phyloP scores from a whole-genome alignment of 169 alveolate genomes.

The Plasmodium knowlesi region DNA sequence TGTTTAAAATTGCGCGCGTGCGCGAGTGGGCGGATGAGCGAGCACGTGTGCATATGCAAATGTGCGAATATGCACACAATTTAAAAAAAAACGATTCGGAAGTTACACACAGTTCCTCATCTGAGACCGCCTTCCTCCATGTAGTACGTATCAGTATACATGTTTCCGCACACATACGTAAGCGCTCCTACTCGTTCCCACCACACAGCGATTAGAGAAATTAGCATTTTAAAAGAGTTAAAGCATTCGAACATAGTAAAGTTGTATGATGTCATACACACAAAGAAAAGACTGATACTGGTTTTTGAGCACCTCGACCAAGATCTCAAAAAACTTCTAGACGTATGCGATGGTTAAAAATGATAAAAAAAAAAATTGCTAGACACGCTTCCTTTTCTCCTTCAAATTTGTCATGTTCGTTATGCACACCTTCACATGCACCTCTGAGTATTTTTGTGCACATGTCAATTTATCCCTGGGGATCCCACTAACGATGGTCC shows the following conservation, averaged over 20 bases:
- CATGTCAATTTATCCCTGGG: not conserved
- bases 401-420: not conserved
- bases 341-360: slow-evolving; percentile 89
- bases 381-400: not conserved
- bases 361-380: not conserved
- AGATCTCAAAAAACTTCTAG: slow-evolving; percentile 97
- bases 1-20: not conserved
- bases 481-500: not conserved
- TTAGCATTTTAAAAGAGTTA: slow-evolving; percentile 96
- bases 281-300: slow-evolving; percentile 96
- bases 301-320: slow-evolving; percentile 99
- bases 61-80: not conserved
- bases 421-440: not conserved
- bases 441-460: not conserved
- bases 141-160: not conserved
- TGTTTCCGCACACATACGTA: slow-evolving; percentile 18
- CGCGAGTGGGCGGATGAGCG: not conserved
- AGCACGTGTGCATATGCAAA: not conserved
- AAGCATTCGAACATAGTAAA: slow-evolving; percentile 99
- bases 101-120: not conserved
- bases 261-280: slow-evolving; percentile 97
- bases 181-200: slow-evolving; percentile 12
- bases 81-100: too few relatives aligned
- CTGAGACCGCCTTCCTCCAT: not conserved
- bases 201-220: slow-evolving; percentile 97